Conservation (phyloP, 2,329 filamentous ascomycete genomes). For the Cercospora brassicicola region DNA sequence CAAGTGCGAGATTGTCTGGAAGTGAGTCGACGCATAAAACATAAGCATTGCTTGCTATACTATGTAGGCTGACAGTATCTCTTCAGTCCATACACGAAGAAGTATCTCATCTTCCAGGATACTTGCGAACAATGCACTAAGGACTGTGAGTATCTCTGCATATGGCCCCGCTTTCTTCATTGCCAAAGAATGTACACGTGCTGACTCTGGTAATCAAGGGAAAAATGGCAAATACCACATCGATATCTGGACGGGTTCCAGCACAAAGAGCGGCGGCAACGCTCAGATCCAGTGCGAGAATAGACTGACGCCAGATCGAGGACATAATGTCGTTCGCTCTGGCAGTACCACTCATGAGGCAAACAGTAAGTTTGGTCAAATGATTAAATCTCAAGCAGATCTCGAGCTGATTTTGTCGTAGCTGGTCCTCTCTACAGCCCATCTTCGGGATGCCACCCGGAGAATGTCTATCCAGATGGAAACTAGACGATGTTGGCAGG, state of each 20-base stretch:
- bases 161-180: background rate
- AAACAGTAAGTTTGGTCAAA: background rate
- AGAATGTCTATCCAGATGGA: background rate
- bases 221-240: background rate
- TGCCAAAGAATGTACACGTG: background rate
- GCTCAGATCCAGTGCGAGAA: background rate
- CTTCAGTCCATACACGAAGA: background rate
- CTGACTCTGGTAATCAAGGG: background rate
- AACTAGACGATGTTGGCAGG: background rate
- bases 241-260: background rate
- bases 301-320: background rate
- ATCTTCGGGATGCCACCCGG: background rate
- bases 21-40: conserved; percentile 1
- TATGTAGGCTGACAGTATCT: background rate
- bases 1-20: conserved; percentile 49
- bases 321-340: background rate
- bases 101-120: background rate
- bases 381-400: background rate
- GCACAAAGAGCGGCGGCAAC: background rate
- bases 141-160: background rate
- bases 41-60: background rate
- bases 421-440: background rate
- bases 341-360: background rate
- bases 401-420: background rate
- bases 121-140: background rate